These are phyloP conservation scores for Euphrasia arctica DNA, from an alignment of 305 asterid species.

Conservation along the genomic window DNA sequence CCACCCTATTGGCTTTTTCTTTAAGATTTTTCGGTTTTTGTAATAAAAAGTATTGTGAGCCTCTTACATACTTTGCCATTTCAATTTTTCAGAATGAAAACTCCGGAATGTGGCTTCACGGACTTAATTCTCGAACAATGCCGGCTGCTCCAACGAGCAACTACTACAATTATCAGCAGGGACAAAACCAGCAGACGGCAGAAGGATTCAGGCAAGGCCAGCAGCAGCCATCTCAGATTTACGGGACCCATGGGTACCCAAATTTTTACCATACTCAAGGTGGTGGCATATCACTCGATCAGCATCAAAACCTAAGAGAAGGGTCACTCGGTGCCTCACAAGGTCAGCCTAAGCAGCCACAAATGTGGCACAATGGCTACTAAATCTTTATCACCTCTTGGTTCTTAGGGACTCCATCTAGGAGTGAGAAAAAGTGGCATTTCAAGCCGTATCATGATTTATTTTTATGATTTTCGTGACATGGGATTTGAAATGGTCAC, in stretches of 20 bases:
- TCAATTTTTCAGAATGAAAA: conserved; percentile 56
- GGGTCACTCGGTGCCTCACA: conserved; percentile 60
- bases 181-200: conserved; percentile 62
- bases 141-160: conserved; percentile 68
- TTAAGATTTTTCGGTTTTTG: not conserved
- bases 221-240: conserved; percentile 62
- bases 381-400: conserved; percentile 39
- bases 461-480: conserved; percentile 29
- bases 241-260: conserved; percentile 66
- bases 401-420: conserved; percentile 46
- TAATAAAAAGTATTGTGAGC: not conserved
- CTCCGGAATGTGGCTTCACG: conserved; percentile 83
- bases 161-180: conserved; percentile 59
- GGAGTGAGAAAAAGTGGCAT: conserved; percentile 44
- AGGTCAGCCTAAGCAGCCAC: conserved; percentile 82
- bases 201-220: conserved; percentile 79
- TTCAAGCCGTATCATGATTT: conserved; percentile 28
- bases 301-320: conserved; percentile 65
- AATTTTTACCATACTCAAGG: conserved; percentile 79
- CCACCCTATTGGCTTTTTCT: not conserved
- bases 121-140: conserved; percentile 71
- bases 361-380: conserved; percentile 85
- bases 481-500: conserved; percentile 46
- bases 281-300: conserved; percentile 63
- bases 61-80: not conserved